phyloP scores from a whole-genome alignment of 768 basidiomycete genomes.

The Ramaria sp. region DNA sequence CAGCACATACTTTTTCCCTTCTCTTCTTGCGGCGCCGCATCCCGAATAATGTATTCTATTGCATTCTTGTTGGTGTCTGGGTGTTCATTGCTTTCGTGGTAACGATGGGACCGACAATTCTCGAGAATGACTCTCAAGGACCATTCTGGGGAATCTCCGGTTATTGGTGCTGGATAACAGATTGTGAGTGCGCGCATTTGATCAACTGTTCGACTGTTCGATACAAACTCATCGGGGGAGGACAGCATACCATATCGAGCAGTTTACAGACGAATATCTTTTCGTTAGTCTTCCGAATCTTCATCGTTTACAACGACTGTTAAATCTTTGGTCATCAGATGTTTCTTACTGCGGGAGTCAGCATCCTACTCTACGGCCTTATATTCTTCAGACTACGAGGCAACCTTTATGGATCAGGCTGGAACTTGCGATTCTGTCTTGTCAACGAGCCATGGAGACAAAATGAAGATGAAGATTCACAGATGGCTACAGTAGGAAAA shows the following conservation, averaged over 20 bases:
- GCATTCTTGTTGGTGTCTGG: slow-evolving; percentile 35
- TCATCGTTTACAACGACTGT: too few relatives aligned
- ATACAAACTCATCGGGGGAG: too few relatives aligned
- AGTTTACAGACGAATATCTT: slow-evolving; percentile 39
- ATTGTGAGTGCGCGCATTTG: too few relatives aligned
- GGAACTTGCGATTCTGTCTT: slow-evolving; percentile 22
- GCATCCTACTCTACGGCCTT: slow-evolving; percentile 35
- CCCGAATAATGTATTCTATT: slow-evolving; percentile 24
- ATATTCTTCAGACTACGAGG: slow-evolving; percentile 41
- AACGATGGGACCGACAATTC: slow-evolving; percentile 32
- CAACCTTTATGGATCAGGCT: slow-evolving; percentile 25
- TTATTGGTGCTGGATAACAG: slow-evolving; percentile 46
- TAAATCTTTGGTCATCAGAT: slow-evolving; percentile 36
- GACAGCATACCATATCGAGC: slow-evolving; percentile 29
- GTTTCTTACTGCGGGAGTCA: slow-evolving; percentile 33
- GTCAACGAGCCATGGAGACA: slow-evolving; percentile 18
- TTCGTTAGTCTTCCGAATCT: too few relatives aligned
- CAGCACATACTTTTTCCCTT: slow-evolving; percentile 36
- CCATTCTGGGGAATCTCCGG: slow-evolving; percentile 42
- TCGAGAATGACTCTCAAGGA: slow-evolving; percentile 19
- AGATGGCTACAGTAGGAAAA: slow-evolving; percentile 29
- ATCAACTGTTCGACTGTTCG: too few relatives aligned
- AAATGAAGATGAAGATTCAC: slow-evolving; percentile 19
- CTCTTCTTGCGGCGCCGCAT: slow-evolving; percentile 32
- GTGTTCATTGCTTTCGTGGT: slow-evolving; percentile 30